Conservation (phyloP, 1,284 basidiomycete species). For the Caloboletus inedulis region DNA sequence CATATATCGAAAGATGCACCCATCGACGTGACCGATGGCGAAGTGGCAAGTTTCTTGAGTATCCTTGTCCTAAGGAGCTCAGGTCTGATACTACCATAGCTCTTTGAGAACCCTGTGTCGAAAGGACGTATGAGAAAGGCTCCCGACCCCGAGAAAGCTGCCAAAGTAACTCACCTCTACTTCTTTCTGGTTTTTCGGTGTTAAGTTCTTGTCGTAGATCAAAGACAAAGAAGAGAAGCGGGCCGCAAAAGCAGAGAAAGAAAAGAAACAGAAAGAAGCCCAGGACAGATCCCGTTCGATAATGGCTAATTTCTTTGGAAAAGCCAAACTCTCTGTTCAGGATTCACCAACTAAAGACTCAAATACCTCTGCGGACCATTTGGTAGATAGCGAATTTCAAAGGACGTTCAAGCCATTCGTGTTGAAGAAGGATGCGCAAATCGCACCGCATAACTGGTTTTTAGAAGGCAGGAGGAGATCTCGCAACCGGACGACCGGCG, state of each 20-base stretch:
- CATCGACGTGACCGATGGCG: conserved; percentile 34
- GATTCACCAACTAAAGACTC: conserved; percentile 35
- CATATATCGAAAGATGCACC: conserved; percentile 25
- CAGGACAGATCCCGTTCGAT: conserved; percentile 70
- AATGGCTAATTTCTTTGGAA: conserved; percentile 73
- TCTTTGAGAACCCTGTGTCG: conserved; percentile 16
- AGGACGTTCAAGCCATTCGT: conserved; percentile 74
- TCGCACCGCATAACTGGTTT: conserved; percentile 76
- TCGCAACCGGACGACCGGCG: conserved; percentile 17
- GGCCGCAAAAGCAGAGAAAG: conserved; percentile 49
- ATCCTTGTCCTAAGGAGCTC: not conserved
- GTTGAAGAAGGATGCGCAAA: conserved; percentile 63
- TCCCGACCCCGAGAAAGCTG: conserved; percentile 54
- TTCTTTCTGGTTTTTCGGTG: conserved; percentile 1
- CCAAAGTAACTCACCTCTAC: conserved; percentile 46
- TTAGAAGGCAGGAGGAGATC: conserved; percentile 33
- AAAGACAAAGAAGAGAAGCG: conserved; percentile 66
- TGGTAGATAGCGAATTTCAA: conserved; percentile 63
- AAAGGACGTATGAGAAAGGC: conserved; percentile 48
- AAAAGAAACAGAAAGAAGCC: conserved; percentile 66
- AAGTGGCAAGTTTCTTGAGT: conserved; percentile 28
- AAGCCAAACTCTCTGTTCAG: conserved; percentile 42
- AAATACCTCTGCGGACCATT: conserved; percentile 38
- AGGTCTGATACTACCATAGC: conserved; percentile 11
- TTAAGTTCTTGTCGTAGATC: conserved; percentile 42